Conservation (phyloP, 139 green algal genomes). For the Microglena sp. region DNA sequence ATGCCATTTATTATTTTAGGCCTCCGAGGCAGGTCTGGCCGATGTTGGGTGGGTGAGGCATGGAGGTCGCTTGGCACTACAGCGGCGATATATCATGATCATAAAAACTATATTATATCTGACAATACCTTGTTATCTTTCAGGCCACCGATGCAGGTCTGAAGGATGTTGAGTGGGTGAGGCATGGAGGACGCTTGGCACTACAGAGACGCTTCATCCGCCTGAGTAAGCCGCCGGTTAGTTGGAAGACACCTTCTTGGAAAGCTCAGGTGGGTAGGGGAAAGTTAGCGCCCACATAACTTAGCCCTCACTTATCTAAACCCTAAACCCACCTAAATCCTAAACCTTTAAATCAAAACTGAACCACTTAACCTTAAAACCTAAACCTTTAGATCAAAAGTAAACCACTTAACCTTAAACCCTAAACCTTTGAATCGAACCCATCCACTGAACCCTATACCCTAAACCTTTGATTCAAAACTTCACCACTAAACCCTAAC, state of each 20-base stretch:
- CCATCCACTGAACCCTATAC: too few species aligned
- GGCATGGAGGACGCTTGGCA: conserved; percentile 39
- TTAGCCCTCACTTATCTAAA: neutral
- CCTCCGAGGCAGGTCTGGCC: conserved; percentile 54
- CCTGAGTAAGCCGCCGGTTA: conserved; percentile 66
- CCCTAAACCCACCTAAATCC: too few species aligned
- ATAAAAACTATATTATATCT: too few species aligned
- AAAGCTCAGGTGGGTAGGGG: conserved; percentile 28
- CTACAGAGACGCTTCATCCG: conserved; percentile 68
- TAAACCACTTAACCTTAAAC: too few species aligned
- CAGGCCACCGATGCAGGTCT: conserved; percentile 56
- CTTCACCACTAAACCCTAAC: too few species aligned
- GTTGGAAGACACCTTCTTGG: conserved; percentile 64
- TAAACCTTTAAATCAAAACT: too few species aligned
- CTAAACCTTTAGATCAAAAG: too few species aligned
- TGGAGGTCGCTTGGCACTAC: conserved; percentile 49
- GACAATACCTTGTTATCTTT: too few species aligned
- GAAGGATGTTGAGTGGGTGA: conserved; percentile 61
- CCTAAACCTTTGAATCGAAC: too few species aligned
- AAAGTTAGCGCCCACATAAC: conserved; percentile 10
- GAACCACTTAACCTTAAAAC: too few species aligned
- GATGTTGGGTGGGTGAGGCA: conserved; percentile 61
- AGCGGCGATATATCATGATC: conserved; percentile 66
- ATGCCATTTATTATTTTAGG: too few species aligned
- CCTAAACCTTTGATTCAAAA: too few species aligned